phyloP scores from a whole-genome alignment of 2,329 filamentous ascomycete genomes.

The Basipetospora sp. region DNA sequence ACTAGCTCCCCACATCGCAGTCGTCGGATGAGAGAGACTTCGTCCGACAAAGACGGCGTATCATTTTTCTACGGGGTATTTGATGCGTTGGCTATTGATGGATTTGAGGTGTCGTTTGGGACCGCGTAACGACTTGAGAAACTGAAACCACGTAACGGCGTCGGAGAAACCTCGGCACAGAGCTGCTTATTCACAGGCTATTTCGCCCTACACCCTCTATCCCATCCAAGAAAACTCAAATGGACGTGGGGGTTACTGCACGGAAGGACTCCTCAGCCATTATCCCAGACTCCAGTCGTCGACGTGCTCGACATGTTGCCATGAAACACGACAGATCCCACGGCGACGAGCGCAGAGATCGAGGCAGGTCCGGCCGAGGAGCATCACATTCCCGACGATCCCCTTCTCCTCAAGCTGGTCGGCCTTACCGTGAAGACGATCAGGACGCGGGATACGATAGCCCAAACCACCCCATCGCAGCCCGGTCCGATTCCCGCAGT shows the following conservation, averaged over 20 bases:
- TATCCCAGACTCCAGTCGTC: conserved; percentile 6
- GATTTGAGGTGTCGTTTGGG: too few species aligned
- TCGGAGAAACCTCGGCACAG: conserved; percentile 4
- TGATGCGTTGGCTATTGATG: too few species aligned
- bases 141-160: too few species aligned
- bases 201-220: conserved; percentile 6
- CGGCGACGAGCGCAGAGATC: conserved; percentile 21
- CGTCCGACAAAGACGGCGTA: too few species aligned
- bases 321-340: conserved; percentile 25
- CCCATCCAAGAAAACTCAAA: conserved; percentile 27
- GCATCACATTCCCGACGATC: conserved; percentile 17
- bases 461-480: background rate
- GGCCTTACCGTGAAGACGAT: conserved; percentile 2
- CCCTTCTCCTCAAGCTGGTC: conserved; percentile 14
- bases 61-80: too few species aligned
- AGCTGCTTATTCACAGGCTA: conserved; percentile 3
- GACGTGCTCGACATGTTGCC: conserved; percentile 23
- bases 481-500: background rate
- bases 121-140: too few species aligned
- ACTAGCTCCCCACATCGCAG: too few species aligned
- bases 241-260: background rate
- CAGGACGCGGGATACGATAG: background rate
- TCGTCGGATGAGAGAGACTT: too few species aligned
- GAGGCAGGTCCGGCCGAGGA: conserved; percentile 22
- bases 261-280: conserved; percentile 5